Percentiles rank a stretch among this genome's conserved stretches.
Evolutionary conservation across 768 basidiomycete genomes (phyloP).

Genomic region (Lactarius deliciosus): DNA sequence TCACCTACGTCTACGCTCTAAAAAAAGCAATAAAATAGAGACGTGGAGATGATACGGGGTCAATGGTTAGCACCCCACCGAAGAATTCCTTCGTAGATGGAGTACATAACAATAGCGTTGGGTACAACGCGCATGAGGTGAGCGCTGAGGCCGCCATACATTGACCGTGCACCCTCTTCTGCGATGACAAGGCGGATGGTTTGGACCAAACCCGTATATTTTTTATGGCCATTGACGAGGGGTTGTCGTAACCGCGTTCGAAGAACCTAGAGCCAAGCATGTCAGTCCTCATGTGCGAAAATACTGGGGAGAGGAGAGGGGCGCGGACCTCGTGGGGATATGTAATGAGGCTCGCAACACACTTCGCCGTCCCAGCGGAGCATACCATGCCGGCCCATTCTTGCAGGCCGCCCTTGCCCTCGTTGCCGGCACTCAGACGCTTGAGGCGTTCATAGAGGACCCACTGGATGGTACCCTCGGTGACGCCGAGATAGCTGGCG

Average conservation of each 20-base stretch:
- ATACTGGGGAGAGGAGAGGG: not conserved
- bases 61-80: slow-evolving; percentile 47
- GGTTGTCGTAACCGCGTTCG: slow-evolving; percentile 93
- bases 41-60: not conserved
- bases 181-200: slow-evolving; percentile 81
- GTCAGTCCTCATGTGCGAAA: not conserved
- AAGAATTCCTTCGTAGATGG: slow-evolving; percentile 85
- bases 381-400: slow-evolving; percentile 85
- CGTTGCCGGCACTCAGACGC: slow-evolving; percentile 51
- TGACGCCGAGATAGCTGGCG: slow-evolving; percentile 93
- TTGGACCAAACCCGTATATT: slow-evolving; percentile 85
- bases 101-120: slow-evolving; percentile 96
- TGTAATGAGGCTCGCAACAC: slow-evolving; percentile 90
- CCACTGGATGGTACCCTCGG: slow-evolving; percentile 97
- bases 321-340: slow-evolving; percentile 92
- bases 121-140: slow-evolving; percentile 97
- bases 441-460: slow-evolving; percentile 93
- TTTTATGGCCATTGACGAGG: slow-evolving; percentile 68
- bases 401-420: slow-evolving; percentile 53
- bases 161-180: slow-evolving; percentile 83
- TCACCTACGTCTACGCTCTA: slow-evolving; percentile 16
- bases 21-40: slow-evolving; percentile 8
- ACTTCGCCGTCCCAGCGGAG: slow-evolving; percentile 91
- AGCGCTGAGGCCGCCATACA: slow-evolving; percentile 92
- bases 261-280: slow-evolving; percentile 56